Base-by-base conservation (phyloP, 208 protist genomes). In the Crithidia expoeki region DNA sequence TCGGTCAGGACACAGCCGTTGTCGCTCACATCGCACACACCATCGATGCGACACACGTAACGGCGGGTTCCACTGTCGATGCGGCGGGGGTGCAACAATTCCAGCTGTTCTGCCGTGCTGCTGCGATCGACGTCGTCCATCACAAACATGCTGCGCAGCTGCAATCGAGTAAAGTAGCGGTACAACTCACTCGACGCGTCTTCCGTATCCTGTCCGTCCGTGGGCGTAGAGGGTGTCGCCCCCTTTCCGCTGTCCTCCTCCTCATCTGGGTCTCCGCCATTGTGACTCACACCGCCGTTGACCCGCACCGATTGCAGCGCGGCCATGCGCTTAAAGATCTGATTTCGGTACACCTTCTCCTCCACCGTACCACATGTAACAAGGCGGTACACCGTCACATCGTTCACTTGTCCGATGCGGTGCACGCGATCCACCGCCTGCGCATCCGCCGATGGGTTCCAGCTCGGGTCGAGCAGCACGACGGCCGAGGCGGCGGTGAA, bases 281-380 rank as follows among this genome's bases (percentile, higher is more conserved):
- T 46, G 21, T 40, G 19, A 6, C 57, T 44, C 30, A 19, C 36
- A 38, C 53, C 2, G 4, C 40, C 27, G 1, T 33, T 46, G 10
- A n/a, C n/a, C n/a, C 42, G 25, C 46, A 74, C 83, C 5, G 78
- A 74, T 71, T 95, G 88, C 67, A 77, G 75, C 9, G 90, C 85
- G 10, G 90, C 88, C 76, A 90, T 94, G 38, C 89, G 84, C 71
- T 99, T 99, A 78, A 98, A 98, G 0, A 99, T 88, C 79, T 99
- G 98, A 62, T 98, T 96, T 57, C 99, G 94, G 78, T 99, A 99
- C 19, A 99, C 92, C 72, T 99, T 99, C 79, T 99, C 98, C 85
- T 99, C 98, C 28, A 99, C 95, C 14, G 98, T 98, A 16, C 90
- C 92, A 51, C 97, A 93, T 3, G 97, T 98, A 10, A 99, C 83